Base-by-base conservation (phyloP, 2,329 filamentous ascomycete genomes). In the Ustilaginoidea virens region DNA sequence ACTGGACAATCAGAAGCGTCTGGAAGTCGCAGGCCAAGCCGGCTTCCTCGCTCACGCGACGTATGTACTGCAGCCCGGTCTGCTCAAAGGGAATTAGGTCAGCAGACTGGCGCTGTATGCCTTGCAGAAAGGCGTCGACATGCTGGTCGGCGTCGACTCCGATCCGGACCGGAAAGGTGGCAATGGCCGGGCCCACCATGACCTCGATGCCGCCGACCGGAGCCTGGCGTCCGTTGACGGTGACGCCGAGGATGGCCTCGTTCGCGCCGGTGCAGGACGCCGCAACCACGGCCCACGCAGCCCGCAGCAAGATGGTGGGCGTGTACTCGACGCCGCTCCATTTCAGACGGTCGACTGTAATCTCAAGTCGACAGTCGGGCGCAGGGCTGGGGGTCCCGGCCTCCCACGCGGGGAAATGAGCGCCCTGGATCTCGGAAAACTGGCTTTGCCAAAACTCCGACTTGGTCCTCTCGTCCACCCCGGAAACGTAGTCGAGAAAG, bases 251-350 rank as follows among this genome's bases (percentile, higher is more conserved):
- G 4, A 43, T 7, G 1, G 41, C 33, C 23, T 61, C 56, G 6
- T 42, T 25, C 3, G 30, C 45, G 33, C 13, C 44, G 38, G 53
- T 46, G 28, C 56, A 55, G 3, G 49, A 34, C 0, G 47, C 44
- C 1, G 52, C 42, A 4, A 56, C 42, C 4, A 62, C 15, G 5
- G 38, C 30, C 43, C 43, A 45, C 3, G 44, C 43, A 3, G 41
- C 38, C 4, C 41, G 35, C 5, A 40, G 23, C 3, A 44, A 16
- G 2, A 31, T 42, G 2, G 43, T 39, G 11, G 30, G 28, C 5
- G 38, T 40, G 11, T 27, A 19, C 3, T 36, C 32, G n/a, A 11
- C 21, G 7, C 23, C 15, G 12, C 30, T 31, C 31, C 28, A 31
- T 2, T n/a, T 14, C n/a, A 35, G 7, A 3, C 31, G 17, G 5